Conservation (phyloP, 345 rosid genomes). For the Iberis pinnata region DNA sequence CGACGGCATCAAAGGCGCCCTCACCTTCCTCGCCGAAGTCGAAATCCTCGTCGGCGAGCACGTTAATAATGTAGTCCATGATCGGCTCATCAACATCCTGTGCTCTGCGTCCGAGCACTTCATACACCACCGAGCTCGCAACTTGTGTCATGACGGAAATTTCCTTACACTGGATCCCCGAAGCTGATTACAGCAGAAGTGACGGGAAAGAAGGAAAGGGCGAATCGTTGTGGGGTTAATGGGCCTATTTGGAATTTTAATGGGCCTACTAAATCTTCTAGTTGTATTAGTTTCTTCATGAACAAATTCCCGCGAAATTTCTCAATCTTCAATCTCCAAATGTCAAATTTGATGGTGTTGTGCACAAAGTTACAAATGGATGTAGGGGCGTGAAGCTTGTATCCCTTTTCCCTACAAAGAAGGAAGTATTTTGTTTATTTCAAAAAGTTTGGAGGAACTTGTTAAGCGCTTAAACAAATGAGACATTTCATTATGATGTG, state of each 20-base stretch:
- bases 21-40: constrained; percentile 92
- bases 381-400: too few relatives aligned
- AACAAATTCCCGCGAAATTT: too few relatives aligned
- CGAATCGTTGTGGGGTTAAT: constrained; percentile 5
- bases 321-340: too few relatives aligned
- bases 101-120: constrained; percentile 65
- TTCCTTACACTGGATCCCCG: too few relatives aligned
- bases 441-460: too few relatives aligned
- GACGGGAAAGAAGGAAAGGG: neutral
- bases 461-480: too few relatives aligned
- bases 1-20: constrained; percentile 84
- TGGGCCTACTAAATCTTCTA: neutral
- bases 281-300: too few relatives aligned
- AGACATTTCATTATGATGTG: too few relatives aligned
- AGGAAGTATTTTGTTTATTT: too few relatives aligned
- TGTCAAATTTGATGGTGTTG: too few relatives aligned
- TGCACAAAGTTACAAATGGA: too few relatives aligned
- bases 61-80: constrained; percentile 86
- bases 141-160: constrained; percentile 61
- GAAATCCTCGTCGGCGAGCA: constrained; percentile 96
- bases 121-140: constrained; percentile 83
- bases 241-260: neutral
- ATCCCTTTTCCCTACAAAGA: too few relatives aligned
- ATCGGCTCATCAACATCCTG: constrained; percentile 89
- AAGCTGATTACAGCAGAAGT: neutral